phyloP scores from a whole-genome alignment of 169 alveolate genomes.

The Neospora caninum region DNA sequence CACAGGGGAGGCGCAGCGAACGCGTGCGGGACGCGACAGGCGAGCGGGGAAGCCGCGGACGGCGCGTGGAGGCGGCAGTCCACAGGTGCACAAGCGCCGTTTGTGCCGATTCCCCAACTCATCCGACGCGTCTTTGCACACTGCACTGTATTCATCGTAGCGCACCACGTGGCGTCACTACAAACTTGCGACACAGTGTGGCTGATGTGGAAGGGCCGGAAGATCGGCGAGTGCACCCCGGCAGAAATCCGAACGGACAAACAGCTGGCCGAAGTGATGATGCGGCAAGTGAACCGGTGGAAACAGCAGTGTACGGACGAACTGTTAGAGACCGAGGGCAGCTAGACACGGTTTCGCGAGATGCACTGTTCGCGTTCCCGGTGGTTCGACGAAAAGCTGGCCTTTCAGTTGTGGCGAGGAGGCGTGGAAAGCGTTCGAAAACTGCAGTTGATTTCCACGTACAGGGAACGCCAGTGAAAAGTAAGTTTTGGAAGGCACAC shows the following conservation, averaged over 20 bases:
- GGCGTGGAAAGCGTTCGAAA: no score
- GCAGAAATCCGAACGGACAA: constrained; percentile 36
- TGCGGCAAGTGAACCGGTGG: not conserved
- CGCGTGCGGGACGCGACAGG: not conserved
- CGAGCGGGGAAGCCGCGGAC: not conserved
- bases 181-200: constrained; percentile 53
- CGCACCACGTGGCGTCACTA: constrained; percentile 55
- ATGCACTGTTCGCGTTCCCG: no score
- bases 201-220: constrained; percentile 52
- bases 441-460: no score
- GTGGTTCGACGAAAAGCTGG: no score
- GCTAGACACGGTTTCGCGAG: no score
- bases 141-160: constrained; percentile 53
- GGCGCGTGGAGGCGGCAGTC: not conserved
- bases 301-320: not conserved
- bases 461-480: no score
- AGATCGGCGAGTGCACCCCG: constrained; percentile 55
- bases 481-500: no score
- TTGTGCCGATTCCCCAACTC: constrained; percentile 35
- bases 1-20: constrained; percentile 1
- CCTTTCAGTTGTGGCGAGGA: no score
- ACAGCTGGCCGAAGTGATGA: constrained; percentile 34
- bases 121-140: constrained; percentile 13
- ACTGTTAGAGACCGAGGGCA: no score
- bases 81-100: not conserved